Evolutionary conservation across 2,329 filamentous ascomycete genomes (phyloP), one percentile per base, ranked within the genome.

Genomic region (Biscogniauxia mediterranea): DNA sequence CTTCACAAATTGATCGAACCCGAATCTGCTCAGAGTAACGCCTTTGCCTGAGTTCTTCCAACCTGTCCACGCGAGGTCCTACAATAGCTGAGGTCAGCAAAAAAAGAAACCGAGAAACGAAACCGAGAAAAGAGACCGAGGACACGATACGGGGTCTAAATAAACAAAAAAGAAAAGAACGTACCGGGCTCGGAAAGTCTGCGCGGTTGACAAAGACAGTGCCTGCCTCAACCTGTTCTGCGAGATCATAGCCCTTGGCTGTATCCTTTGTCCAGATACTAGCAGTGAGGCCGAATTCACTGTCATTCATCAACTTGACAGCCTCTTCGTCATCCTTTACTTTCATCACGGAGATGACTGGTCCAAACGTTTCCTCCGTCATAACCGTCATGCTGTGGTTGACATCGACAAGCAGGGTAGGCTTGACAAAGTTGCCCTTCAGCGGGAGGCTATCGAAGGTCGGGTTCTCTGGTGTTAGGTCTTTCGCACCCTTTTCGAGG

Each of bases 21-120:
- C 94, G 72, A 93, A 96, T 69, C 81, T 88, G 78, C 92, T 95
- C 70, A 98, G 79, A 9, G 93, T 97, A 69, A 93, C 89, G 21
- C 94, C 94, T 76, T 91, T 93, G 66, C 94, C 94, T 63, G 93
- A 97, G 75, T 97, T 93, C 81, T 98, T 98, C 93, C 93, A 97
- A 11, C 94, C 94, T 2, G 93, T 95, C 92, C 92, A 96, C n/a
- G 93, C 92, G 68, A 96, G 85, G 76, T 96, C 92, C 91, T 94
- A 49, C 5, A 60, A 17, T 50, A 15, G 7, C 61, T 61, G 57
- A 70, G 61, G 69, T 68, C 61, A 73, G 67, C 55, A 61, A 57
- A 57, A 13, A 20, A 58, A 23, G 64, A 57, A 54, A 54, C 42
- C 57, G 56, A 63, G 54, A 15, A 13, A 52, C 5, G 38, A 5